Evolutionary conservation across 2,329 filamentous ascomycete genomes (phyloP), one percentile per base, ranked within the genome.

Genomic region (Diaporthe sp.): DNA sequence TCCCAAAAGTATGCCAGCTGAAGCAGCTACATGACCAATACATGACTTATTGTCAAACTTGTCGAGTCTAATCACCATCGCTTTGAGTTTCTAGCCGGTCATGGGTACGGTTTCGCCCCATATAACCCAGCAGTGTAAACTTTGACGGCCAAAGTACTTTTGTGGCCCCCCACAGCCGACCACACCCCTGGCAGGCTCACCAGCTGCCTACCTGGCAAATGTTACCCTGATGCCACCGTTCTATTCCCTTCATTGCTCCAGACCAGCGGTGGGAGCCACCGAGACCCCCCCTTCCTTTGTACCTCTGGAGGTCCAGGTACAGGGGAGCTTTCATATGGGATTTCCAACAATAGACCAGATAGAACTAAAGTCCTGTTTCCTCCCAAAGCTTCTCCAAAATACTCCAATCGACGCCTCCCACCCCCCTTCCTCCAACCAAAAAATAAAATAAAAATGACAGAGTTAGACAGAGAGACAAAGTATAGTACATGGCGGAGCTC

Each of bases 11-110:
- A 70, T 53, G 65, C 34, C 47, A 70, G 65, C 65, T 70, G 65
- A 55, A 70, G 65, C 65, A 42, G 65, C 65, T 70, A 70, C 65
- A 70, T 70, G 65, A 70, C 65, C 65, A 70, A 70, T 70, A 70
- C 65, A 70, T 70, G 65, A 70, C 65, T 70, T 70, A 55, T 70
- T 70, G 65, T 70, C 65, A 70, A 70, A 70, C 65, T 55, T 70
- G 65, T 70, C 65, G 49, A 70, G 65, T 70, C 65, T 55, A 70
- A 70, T 70, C 65, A 70, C 65, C 65, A 70, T 55, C n/a, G 65
- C 65, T 70, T 70, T 70, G 49, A 70, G 65, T 70, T 70, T 70
- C 65, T 55, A 55, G 65, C 65, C 65, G 65, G 65, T 70, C 65
- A 70, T 70, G 65, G 65, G 65, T 70, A 70, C 65, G 65, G 65